Conservation (phyloP, 805 yeast genomes). For the Candida boleticola region DNA sequence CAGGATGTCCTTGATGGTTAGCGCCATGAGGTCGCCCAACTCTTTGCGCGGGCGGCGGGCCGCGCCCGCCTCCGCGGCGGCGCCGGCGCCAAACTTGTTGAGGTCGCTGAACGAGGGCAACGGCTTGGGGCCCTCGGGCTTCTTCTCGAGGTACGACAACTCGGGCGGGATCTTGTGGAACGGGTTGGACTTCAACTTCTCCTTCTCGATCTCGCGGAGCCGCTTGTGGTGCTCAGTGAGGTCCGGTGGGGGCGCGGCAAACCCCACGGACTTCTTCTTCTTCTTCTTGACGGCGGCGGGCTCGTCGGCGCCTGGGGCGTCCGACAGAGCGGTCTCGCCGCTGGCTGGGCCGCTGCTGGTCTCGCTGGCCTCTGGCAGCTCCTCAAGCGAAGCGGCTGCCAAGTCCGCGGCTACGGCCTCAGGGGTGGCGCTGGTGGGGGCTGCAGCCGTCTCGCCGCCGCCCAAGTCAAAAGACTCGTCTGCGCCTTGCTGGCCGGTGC, state of each 20-base stretch:
- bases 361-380: no score
- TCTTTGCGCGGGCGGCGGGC: not conserved
- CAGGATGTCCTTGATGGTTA: constrained; percentile 51
- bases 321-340: no score
- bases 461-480: not conserved
- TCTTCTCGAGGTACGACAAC: constrained; percentile 33
- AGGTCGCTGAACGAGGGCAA: constrained; percentile 9
- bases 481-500: no score
- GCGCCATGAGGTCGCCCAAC: constrained; percentile 47
- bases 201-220: constrained; percentile 25
- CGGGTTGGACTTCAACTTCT: constrained; percentile 25
- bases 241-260: constrained; percentile 37
- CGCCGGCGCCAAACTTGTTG: constrained; percentile 7
- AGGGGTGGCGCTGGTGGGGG: no score
- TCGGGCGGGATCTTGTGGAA: constrained; percentile 44
- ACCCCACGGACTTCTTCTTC: constrained; percentile 33
- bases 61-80: not conserved
- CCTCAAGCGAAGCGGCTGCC: no score
- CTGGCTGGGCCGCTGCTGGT: no score
- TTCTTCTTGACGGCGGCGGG: constrained; percentile 1
- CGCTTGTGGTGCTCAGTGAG: constrained; percentile 31
- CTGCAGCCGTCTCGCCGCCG: not conserved
- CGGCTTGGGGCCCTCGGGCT: constrained; percentile 21
- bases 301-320: not conserved
- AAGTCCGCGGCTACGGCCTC: no score